Percentiles rank a stretch among this genome's conserved stretches.
phyloP scores from a whole-genome alignment of 352 stramenopile species.

The Phytophthora pinifolia region DNA sequence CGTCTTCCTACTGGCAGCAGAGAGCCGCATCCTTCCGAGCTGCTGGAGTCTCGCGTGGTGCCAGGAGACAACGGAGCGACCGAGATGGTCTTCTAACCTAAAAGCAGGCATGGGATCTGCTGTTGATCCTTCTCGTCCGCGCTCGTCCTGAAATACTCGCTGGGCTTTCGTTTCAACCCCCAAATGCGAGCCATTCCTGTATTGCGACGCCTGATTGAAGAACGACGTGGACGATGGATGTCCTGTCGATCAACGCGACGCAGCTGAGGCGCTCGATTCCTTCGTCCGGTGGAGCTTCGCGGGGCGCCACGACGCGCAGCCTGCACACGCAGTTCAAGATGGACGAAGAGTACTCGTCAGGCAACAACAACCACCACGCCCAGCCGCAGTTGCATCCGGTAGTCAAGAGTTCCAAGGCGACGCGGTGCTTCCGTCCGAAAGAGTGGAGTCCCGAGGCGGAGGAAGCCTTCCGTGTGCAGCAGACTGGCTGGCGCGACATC shows the following conservation, averaged over 20 bases:
- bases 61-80: constrained; percentile 10
- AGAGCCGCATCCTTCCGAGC: constrained; percentile 1
- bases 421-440: constrained; percentile 63
- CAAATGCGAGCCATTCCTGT: neutral
- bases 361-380: constrained; percentile 24
- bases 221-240: constrained; percentile 29
- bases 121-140: neutral
- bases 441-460: constrained; percentile 70
- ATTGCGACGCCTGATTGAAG: neutral
- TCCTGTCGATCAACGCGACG: constrained; percentile 40
- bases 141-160: constrained; percentile 7
- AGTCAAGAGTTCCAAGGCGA: constrained; percentile 53
- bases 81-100: constrained; percentile 11
- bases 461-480: constrained; percentile 76
- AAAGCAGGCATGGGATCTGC: no score
- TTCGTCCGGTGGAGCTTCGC: constrained; percentile 39
- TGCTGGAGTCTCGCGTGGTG: constrained; percentile 1
- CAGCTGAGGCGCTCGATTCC: constrained; percentile 33
- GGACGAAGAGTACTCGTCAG: constrained; percentile 44
- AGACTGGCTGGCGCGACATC: constrained; percentile 71
- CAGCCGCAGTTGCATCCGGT: constrained; percentile 34
- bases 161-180: neutral
- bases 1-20: neutral
- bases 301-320: constrained; percentile 19
- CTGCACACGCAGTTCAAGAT: constrained; percentile 52